Evolutionary conservation across 2,329 filamentous ascomycete species (phyloP), one percentile per base, ranked within the genome.

Genomic region (Ophiostoma himal-ulmi): DNA sequence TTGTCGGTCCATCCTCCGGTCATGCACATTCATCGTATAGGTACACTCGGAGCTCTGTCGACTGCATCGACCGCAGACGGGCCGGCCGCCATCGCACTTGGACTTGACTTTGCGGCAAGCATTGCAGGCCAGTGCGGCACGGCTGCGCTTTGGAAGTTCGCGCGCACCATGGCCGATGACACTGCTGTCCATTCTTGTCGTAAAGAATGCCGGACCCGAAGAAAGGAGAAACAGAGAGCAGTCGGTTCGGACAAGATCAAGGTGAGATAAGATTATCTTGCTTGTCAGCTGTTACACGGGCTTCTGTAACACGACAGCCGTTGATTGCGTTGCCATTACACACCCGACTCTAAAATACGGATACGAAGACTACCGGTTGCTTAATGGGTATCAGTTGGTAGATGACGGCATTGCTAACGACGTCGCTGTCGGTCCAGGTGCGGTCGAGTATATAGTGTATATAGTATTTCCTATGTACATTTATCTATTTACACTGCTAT

Each of bases 61-160:
- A 26, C 26, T 54, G 39, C 73, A 74, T 14, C 73, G 71, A 17
- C 57, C 66, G n/a, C 73, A 74, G 30, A 62, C 62, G 10, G 73
- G 73, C n/a, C 70, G 68, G 52, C 68, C 68, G 7, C 71, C 69
- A 67, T 74, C 71, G 44, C 73, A 74, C 70, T 73, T 73, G 14
- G 69, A 68, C 52, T 73, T 73, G 20, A 70, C 69, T 17, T 71
- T 69, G 26, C 70, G 48, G 65, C 72, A 73, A 10, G 67, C 57
- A 22, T 71, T 71, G 69, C 72, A 73, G 13, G 72, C 72, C 11
- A 73, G 66, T 2, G 70, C 68, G 14, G 72, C 70, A 14, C 72
- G 66, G 54, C 34, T 60, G 11, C 72, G 72, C 54, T 60, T 71
- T 5, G 71, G 69, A 41, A 73, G 62, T 48, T 48, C 44, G 20